These are phyloP conservation scores for Trichophyton schoenleinii DNA, from an alignment of 2,329 filamentous ascomycete species.

Conservation along the genomic window DNA sequence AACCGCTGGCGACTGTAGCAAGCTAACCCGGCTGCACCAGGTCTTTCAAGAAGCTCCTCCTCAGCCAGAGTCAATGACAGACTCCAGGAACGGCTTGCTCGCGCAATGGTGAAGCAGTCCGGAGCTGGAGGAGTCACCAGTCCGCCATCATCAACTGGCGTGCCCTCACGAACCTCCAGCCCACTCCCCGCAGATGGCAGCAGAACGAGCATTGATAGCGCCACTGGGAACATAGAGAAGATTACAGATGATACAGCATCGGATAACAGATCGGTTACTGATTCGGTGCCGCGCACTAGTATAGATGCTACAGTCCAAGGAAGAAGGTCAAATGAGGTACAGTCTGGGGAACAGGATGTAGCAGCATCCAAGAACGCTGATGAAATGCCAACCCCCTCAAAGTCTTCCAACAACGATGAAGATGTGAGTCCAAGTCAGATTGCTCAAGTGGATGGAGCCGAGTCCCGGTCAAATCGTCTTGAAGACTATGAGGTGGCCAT, in stretches of 20 bases:
- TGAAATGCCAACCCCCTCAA: neutral
- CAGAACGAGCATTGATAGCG: constrained; percentile 26
- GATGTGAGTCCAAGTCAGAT: constrained; percentile 10
- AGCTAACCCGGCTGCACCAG: constrained; percentile 20
- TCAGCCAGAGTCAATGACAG: constrained; percentile 61
- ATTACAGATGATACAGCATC: constrained; percentile 17
- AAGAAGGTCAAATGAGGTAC: constrained; percentile 15
- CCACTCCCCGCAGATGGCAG: constrained; percentile 34
- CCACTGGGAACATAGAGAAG: constrained; percentile 14
- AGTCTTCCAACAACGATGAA: neutral
- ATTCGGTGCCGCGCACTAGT: constrained; percentile 17
- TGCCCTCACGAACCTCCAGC: constrained; percentile 43
- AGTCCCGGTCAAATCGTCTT: constrained; percentile 9
- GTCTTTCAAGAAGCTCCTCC: constrained; percentile 51
- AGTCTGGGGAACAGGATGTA: neutral
- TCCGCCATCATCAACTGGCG: constrained; percentile 37
- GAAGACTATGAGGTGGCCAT: constrained; percentile 35
- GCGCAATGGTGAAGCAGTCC: constrained; percentile 66
- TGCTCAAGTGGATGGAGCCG: constrained; percentile 10
- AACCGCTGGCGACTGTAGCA: neutral
- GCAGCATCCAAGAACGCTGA: neutral
- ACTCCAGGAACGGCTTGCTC: constrained; percentile 77
- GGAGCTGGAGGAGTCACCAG: constrained; percentile 36
- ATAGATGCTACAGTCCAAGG: constrained; percentile 19
- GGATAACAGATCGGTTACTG: constrained; percentile 9